Evolutionary conservation across 352 stramenopile species (phyloP), one percentile per base, ranked within the genome.

Genomic region (Phytophthora chlamydospora): DNA sequence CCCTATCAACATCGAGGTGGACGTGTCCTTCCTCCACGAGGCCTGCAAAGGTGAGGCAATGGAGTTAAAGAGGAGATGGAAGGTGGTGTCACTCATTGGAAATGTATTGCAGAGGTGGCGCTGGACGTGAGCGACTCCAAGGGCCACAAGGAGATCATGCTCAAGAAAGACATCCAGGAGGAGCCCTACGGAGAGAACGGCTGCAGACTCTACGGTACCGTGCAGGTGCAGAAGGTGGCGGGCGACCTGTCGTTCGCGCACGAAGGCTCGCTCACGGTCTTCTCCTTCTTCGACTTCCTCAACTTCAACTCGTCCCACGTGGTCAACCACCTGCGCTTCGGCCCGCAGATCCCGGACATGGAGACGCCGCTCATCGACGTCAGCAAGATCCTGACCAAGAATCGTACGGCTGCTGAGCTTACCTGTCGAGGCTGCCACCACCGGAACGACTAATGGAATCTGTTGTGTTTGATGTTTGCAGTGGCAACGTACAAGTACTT

Each of bases 401-500:
- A 95, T 66, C 73, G 87, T 96, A 62, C 39, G 75, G 6, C 12
- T 53, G 16, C 3, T 58, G 11, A 3, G 27, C 17, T 42, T 48
- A 9, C 8, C 16, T n/a, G 6, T 33, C 21, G 13, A 35, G 21
- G 27, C 27, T 31, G 24, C 24, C 24, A 27, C 24, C 24, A 27
- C 24, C 24, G 24, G 24, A 27, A 27, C 6, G 21, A 43, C 47
- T 38, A 44, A 34, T 40, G 63, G 17, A 54, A 12, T 44, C 21
- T 38, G 13, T 46, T 36, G 24, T 17, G 17, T 24, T 53, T 2
- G 33, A 3, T 29, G 34, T 27, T 36, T 60, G 6, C 47, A 94
- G 85, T 96, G 58, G 84, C 80, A 36, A 90, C 80, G 19, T 96
- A 96, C 85, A 95, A 95, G 69, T 96, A 96, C 52, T 92, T 93